These are phyloP conservation scores for Xylaria palmicola DNA, from an alignment of 495 filamentous ascomycete genomes.

Conservation along the genomic window DNA sequence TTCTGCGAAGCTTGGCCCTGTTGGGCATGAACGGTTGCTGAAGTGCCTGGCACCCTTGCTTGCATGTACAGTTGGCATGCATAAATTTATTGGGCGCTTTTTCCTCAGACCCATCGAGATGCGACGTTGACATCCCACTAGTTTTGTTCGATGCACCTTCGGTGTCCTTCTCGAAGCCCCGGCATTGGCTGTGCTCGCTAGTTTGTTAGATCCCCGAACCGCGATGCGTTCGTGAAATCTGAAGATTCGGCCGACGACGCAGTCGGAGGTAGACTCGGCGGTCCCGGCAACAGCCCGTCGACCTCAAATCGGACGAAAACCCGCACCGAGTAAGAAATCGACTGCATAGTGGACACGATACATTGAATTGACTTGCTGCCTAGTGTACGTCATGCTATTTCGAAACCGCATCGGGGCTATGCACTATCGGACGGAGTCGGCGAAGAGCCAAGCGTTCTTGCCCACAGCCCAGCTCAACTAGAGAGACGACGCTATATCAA, in stretches of 20 bases:
- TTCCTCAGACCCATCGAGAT: not conserved
- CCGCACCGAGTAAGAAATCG: too few relatives aligned
- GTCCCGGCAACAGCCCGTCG: too few relatives aligned
- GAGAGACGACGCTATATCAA: too few relatives aligned
- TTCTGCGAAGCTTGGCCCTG: not conserved
- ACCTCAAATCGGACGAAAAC: too few relatives aligned
- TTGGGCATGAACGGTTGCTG: not conserved
- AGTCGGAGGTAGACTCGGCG: too few relatives aligned
- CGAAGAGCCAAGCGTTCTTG: not conserved
- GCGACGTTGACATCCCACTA: not conserved
- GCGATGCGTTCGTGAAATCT: too few relatives aligned
- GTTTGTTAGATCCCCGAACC: not conserved
- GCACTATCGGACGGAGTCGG: slow-evolving; percentile 4
- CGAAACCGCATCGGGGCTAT: not conserved
- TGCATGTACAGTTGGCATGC: not conserved
- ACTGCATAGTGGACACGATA: too few relatives aligned
- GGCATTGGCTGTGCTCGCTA: not conserved
- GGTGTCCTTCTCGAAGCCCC: not conserved
- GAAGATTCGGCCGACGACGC: too few relatives aligned
- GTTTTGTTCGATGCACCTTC: not conserved
- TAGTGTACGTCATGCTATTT: too few relatives aligned
- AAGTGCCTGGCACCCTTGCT: not conserved
- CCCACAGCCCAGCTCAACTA: too few relatives aligned
- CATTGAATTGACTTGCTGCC: too few relatives aligned
- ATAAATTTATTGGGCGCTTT: not conserved